Evolutionary conservation across 192 early-diverging fungal species (phyloP).

Genomic region (Linnemannia hyalina): DNA sequence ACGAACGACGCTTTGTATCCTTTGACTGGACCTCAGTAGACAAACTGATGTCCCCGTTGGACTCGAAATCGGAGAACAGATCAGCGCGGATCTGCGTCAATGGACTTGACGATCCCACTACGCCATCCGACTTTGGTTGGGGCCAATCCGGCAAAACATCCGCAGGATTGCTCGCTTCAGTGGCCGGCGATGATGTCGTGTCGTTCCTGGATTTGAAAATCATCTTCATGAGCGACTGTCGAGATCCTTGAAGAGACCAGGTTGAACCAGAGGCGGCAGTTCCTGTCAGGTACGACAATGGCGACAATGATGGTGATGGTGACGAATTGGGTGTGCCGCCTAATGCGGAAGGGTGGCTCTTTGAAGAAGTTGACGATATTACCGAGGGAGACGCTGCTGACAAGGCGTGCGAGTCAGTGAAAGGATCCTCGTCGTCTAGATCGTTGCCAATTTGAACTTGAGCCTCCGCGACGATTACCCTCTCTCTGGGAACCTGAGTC

Average conservation of each 20-base stretch:
- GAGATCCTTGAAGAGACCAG: constrained; percentile 52
- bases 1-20: constrained; percentile 41
- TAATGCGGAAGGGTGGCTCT: background rate
- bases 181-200: background rate
- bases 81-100: constrained; percentile 14
- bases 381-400: background rate
- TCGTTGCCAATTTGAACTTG: constrained; percentile 52
- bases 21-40: constrained; percentile 20
- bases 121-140: background rate
- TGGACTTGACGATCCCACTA: constrained; percentile 11
- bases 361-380: background rate
- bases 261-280: constrained; percentile 34
- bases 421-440: constrained; percentile 45
- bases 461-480: constrained; percentile 41
- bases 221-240: constrained; percentile 50
- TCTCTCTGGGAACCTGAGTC: constrained; percentile 15
- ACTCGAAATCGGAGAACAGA: constrained; percentile 45
- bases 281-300: constrained; percentile 47
- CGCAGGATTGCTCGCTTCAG: background rate
- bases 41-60: background rate
- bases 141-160: background rate
- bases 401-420: constrained; percentile 47
- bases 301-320: constrained; percentile 37
- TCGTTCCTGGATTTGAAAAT: constrained; percentile 53
- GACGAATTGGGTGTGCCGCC: constrained; percentile 16